Evolutionary conservation across 192 early-diverging fungal species (phyloP).

Genomic region (Bifiguratus adelaidae): DNA sequence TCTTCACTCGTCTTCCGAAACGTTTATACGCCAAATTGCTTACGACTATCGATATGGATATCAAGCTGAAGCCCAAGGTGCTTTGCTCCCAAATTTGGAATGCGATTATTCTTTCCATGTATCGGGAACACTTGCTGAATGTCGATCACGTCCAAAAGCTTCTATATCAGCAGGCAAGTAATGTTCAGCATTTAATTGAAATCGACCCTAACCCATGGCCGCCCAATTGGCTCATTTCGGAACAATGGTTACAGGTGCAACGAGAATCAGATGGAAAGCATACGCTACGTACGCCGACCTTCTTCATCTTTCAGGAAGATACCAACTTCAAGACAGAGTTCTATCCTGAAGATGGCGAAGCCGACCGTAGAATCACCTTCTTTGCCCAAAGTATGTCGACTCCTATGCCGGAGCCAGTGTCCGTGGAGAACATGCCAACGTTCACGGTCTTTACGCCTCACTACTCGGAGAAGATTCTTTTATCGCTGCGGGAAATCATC

Average conservation of each 20-base stretch:
- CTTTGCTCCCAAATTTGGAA: constrained; percentile 67
- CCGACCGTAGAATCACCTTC: constrained; percentile 74
- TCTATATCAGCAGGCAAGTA: constrained; percentile 53
- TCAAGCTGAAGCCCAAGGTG: constrained; percentile 49
- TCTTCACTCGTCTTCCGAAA: constrained; percentile 52
- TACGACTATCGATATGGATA: constrained; percentile 44
- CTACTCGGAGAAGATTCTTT: constrained; percentile 77
- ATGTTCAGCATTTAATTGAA: not conserved
- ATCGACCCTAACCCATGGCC: too few species aligned
- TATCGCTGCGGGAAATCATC: constrained; percentile 76
- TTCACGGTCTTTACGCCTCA: constrained; percentile 80
- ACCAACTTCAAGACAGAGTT: constrained; percentile 60
- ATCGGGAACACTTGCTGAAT: constrained; percentile 53
- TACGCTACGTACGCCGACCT: constrained; percentile 57
- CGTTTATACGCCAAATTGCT: constrained; percentile 54
- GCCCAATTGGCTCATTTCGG: too few species aligned
- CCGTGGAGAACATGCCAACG: constrained; percentile 76
- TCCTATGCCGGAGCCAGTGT: constrained; percentile 64
- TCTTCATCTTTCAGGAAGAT: constrained; percentile 72
- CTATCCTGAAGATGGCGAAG: constrained; percentile 64
- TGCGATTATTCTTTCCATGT: constrained; percentile 57
- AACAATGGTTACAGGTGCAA: constrained; percentile 7
- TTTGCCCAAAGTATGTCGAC: constrained; percentile 81
- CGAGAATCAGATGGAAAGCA: constrained; percentile 44
- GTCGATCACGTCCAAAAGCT: constrained; percentile 53